Conservation (phyloP, 495 filamentous ascomycete species). For the Recurvomyces mirabilis region DNA sequence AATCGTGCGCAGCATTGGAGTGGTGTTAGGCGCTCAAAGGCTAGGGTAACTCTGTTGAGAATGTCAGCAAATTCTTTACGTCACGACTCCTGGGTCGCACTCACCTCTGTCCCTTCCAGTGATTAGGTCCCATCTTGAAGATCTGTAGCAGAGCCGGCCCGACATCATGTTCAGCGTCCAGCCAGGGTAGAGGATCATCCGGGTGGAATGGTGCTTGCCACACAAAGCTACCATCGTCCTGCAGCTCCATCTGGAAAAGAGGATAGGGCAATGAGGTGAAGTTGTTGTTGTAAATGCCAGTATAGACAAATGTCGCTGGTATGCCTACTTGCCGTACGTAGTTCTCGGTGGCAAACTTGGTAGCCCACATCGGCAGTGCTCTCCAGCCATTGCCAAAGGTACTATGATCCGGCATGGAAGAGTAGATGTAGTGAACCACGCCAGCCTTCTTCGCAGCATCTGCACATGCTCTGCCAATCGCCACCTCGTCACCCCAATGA, state of each 20-base stretch:
- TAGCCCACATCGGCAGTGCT: constrained; percentile 76
- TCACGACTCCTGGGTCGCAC: constrained; percentile 13
- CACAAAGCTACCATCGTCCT: constrained; percentile 69
- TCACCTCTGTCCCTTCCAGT: constrained; percentile 74
- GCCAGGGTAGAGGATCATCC: constrained; percentile 80
- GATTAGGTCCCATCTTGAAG: constrained; percentile 80
- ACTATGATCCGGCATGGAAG: constrained; percentile 91
- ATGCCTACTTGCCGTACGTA: constrained; percentile 75
- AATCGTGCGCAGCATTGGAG: constrained; percentile 71
- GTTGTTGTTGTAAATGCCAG: constrained; percentile 98
- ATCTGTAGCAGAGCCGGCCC: constrained; percentile 90
- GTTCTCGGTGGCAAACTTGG: constrained; percentile 83
- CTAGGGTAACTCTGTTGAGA: constrained; percentile 64
- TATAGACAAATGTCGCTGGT: constrained; percentile 85
- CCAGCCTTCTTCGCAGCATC: constrained; percentile 79
- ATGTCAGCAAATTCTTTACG: neutral
- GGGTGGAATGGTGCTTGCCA: constrained; percentile 94
- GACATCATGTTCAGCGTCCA: constrained; percentile 94
- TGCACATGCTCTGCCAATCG: constrained; percentile 74
- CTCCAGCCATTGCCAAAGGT: constrained; percentile 62
- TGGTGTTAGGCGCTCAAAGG: constrained; percentile 83
- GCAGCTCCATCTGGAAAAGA: constrained; percentile 83
- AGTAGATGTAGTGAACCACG: constrained; percentile 87
- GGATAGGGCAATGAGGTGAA: constrained; percentile 91
- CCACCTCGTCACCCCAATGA: constrained; percentile 90